These are phyloP conservation scores for Skeletonema potamos DNA, from an alignment of 108 stramenopile species.

Conservation along the genomic window DNA sequence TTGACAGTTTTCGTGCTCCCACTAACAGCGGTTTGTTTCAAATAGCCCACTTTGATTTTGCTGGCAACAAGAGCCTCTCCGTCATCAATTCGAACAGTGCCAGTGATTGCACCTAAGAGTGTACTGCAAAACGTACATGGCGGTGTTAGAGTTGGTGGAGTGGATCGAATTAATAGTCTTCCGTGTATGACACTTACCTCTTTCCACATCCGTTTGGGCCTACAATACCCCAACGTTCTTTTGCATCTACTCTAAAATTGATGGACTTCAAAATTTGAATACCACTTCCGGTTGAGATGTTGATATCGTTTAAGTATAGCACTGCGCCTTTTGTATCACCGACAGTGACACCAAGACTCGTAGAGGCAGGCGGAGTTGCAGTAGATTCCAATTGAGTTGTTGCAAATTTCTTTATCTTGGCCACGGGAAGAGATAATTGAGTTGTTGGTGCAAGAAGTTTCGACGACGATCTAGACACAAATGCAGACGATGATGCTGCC, in stretches of 20 bases:
- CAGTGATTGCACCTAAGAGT: conserved; percentile 65
- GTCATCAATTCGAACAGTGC: conserved; percentile 59
- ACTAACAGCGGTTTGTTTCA: conserved; percentile 84
- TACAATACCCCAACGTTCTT: conserved; percentile 74
- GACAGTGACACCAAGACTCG: conserved; percentile 18
- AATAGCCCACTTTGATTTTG: conserved; percentile 74
- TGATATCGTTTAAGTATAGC: conserved; percentile 62
- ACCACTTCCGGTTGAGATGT: conserved; percentile 63
- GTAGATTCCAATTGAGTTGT: background rate
- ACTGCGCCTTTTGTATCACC: conserved; percentile 85
- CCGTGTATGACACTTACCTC: background rate
- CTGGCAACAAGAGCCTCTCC: conserved; percentile 57
- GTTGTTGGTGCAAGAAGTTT: background rate
- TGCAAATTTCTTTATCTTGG: background rate
- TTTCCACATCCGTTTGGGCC: conserved; percentile 70
- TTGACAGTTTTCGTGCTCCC: conserved; percentile 83
- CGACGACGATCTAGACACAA: background rate
- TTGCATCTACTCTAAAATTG: conserved; percentile 77
- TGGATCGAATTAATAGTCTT: too few relatives aligned
- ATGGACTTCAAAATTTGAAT: conserved; percentile 56
- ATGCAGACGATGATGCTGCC: background rate
- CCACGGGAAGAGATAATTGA: background rate
- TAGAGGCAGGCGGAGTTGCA: background rate
- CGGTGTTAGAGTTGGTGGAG: too few relatives aligned
- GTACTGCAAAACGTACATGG: conserved; percentile 24